A percentile compares a stretch with the other conserved stretches of the same genome.
Evolutionary conservation across 306 rosid species (phyloP).

Genomic region (Lathyrus tuberosus): DNA sequence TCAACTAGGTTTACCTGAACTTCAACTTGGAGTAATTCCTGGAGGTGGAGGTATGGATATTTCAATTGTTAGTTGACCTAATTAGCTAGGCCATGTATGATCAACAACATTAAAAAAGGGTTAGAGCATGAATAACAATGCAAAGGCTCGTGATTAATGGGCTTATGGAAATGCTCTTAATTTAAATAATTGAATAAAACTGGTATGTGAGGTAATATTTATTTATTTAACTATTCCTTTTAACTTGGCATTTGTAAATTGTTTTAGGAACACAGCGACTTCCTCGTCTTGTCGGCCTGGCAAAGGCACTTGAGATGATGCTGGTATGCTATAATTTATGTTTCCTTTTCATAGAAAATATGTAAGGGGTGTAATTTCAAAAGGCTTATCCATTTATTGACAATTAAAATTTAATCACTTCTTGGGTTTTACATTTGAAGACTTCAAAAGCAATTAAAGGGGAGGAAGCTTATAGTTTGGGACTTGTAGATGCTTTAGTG

Average conservation of each 20-base stretch:
- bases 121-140: constrained; percentile 6
- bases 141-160: not conserved
- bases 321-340: constrained; percentile 58
- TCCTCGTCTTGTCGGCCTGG: constrained; percentile 96
- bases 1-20: constrained; percentile 93
- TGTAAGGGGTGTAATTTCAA: constrained; percentile 17
- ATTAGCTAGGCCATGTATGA: constrained; percentile 12
- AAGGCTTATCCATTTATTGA: constrained; percentile 24
- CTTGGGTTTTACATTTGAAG: constrained; percentile 41
- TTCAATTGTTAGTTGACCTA: not conserved
- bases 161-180: constrained; percentile 15
- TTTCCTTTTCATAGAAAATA: constrained; percentile 23
- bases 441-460: constrained; percentile 83
- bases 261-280: constrained; percentile 91
- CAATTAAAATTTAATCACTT: constrained; percentile 28
- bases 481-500: constrained; percentile 86
- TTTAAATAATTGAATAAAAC: constrained; percentile 9
- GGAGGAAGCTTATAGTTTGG: constrained; percentile 75
- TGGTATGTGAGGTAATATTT: not conserved
- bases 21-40: constrained; percentile 45
- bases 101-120: constrained; percentile 5
- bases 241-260: constrained; percentile 43
- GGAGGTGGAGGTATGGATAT: constrained; percentile 53
- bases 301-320: constrained; percentile 95
- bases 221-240: constrained; percentile 21